Percentiles rank a stretch among this genome's conserved stretches.
phyloP scores from a whole-genome alignment of 2,329 filamentous ascomycete genomes.

The Hawksworthiomyces lignivorus region DNA sequence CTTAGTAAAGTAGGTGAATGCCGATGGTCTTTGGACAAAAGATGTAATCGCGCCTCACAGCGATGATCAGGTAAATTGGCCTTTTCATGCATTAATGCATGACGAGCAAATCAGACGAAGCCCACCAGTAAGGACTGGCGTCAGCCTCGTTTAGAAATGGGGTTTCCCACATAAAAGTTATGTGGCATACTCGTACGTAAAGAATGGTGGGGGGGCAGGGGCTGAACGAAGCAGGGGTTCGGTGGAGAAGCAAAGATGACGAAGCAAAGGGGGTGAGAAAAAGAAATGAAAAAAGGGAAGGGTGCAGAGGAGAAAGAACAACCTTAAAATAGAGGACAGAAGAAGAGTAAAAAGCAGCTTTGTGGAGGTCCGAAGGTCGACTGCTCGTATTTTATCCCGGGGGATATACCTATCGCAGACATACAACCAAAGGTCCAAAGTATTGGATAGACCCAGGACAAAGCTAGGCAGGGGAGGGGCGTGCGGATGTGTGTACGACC shows the following conservation, averaged over 20 bases:
- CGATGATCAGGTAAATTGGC: slow-evolving; percentile 14
- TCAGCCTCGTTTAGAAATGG: slow-evolving; percentile 8
- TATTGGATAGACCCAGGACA: too few species aligned
- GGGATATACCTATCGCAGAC: too few species aligned
- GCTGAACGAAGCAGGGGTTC: slow-evolving; percentile 1
- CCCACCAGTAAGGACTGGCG: not conserved
- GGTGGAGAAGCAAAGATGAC: not conserved
- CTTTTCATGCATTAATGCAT: slow-evolving; percentile 17
- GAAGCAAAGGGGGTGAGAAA: not conserved
- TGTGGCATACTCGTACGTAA: too few species aligned
- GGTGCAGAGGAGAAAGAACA: not conserved
- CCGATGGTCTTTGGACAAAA: not conserved
- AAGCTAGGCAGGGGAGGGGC: too few species aligned
- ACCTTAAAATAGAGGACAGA: too few species aligned
- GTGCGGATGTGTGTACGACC: too few species aligned
- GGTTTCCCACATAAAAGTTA: too few species aligned
- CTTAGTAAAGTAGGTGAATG: too few species aligned
- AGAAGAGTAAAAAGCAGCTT: not conserved
- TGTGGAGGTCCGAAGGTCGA: too few species aligned
- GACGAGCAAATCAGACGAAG: slow-evolving; percentile 6
- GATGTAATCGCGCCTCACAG: slow-evolving; percentile 4
- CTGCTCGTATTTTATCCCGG: too few species aligned
- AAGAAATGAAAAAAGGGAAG: not conserved
- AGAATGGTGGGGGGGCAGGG: not conserved
- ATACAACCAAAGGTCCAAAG: too few species aligned